Evolutionary conservation across 331 rosid species (phyloP).

Genomic region (Malus hybrid): DNA sequence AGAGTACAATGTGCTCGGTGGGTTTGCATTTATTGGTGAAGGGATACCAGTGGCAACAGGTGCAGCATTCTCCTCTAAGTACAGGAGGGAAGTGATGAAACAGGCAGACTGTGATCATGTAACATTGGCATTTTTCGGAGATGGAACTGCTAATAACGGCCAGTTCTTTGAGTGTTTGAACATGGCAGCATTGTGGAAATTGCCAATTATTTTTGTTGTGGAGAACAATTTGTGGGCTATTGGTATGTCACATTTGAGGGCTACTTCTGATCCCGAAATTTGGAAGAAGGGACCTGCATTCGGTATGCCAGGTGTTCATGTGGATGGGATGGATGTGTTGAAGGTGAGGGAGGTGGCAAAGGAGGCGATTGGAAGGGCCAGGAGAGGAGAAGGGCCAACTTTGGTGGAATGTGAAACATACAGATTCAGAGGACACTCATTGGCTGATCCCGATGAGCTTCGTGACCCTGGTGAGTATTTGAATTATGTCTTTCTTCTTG

Average conservation of each 20-base stretch:
- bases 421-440: conserved; percentile 94
- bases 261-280: conserved; percentile 95
- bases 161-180: conserved; percentile 96
- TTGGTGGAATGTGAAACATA: conserved; percentile 96
- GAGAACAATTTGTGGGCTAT: conserved; percentile 99
- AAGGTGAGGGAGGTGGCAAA: conserved; percentile 97
- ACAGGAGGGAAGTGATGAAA: conserved; percentile 77
- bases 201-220: conserved; percentile 94
- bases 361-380: conserved; percentile 87
- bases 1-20: conserved; percentile 80
- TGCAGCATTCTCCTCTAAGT: conserved; percentile 75
- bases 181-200: conserved; percentile 97
- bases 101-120: conserved; percentile 66
- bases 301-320: conserved; percentile 97
- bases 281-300: conserved; percentile 99
- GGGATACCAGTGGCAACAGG: conserved; percentile 99
- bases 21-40: conserved; percentile 97
- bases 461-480: conserved; percentile 92
- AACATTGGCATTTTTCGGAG: conserved; percentile 85
- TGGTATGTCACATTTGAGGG: conserved; percentile 94
- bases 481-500: not conserved
- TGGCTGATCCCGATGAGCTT: conserved; percentile 99
- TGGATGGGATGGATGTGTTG: conserved; percentile 98
- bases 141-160: conserved; percentile 92
- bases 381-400: conserved; percentile 98